A percentile compares a stretch with the other conserved stretches of the same genome.
Evolutionary conservation across 805 yeast genomes (phyloP).

Genomic region (Kodamaea sagamina): DNA sequence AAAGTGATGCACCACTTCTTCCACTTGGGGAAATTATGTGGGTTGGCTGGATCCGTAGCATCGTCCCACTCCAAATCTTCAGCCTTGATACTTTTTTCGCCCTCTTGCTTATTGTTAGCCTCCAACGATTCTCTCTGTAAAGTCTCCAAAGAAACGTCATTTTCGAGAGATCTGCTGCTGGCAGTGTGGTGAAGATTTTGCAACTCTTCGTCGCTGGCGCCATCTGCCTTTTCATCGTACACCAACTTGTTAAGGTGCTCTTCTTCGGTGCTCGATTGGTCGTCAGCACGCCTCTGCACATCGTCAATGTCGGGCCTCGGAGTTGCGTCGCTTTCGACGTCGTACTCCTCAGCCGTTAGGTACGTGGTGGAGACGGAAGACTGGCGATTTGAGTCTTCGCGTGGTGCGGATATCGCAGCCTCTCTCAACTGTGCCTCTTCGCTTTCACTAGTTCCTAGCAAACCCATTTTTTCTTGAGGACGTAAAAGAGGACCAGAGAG

Average conservation of each 20-base stretch:
- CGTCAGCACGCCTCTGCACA: background rate
- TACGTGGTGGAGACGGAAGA: slow-evolving; percentile 29
- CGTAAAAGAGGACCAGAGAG: background rate
- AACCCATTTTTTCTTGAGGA: slow-evolving; percentile 27
- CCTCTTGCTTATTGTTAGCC: background rate
- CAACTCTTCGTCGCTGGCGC: slow-evolving; percentile 11
- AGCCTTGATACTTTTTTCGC: background rate
- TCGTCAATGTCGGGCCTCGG: background rate
- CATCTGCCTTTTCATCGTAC: slow-evolving; percentile 12
- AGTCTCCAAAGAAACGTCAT: slow-evolving; percentile 18
- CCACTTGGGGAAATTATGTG: slow-evolving; percentile 66
- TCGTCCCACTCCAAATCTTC: slow-evolving; percentile 56
- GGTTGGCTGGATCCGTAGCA: slow-evolving; percentile 62
- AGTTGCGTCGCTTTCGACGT: background rate
- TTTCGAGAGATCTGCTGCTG: slow-evolving; percentile 21
- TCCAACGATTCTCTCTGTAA: slow-evolving; percentile 9
- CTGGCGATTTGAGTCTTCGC: slow-evolving; percentile 14
- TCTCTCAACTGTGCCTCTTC: slow-evolving; percentile 33
- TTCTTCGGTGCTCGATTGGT: background rate
- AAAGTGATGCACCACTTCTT: slow-evolving; percentile 67
- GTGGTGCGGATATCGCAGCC: slow-evolving; percentile 21
- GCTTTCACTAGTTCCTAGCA: slow-evolving; percentile 35
- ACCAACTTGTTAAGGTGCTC: background rate
- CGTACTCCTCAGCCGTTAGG: slow-evolving; percentile 35
- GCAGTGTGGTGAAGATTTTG: slow-evolving; percentile 23